phyloP scores from a whole-genome alignment of 768 basidiomycete genomes.

The Leccinum variicolor region DNA sequence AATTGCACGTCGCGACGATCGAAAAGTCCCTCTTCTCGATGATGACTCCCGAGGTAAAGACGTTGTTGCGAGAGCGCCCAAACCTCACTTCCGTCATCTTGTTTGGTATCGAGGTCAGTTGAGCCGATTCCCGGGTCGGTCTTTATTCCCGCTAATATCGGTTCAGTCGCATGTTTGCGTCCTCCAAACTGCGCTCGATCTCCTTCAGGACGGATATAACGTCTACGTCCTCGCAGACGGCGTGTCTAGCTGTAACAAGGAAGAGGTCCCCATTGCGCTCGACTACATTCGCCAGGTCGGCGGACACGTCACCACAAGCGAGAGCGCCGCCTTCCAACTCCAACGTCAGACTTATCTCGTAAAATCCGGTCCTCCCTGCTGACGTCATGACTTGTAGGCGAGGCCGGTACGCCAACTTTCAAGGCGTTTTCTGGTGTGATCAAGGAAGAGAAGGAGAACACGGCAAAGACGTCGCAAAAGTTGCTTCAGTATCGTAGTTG shows the following conservation, averaged over 20 bases:
- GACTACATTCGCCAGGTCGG: constrained; percentile 70
- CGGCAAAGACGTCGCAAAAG: constrained; percentile 36
- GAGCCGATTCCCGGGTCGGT: not conserved
- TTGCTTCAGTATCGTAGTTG: constrained; percentile 30
- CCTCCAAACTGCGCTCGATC: constrained; percentile 75
- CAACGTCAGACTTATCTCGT: constrained; percentile 43
- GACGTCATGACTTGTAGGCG: constrained; percentile 37
- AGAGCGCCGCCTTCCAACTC: constrained; percentile 76
- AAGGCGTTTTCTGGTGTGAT: constrained; percentile 67
- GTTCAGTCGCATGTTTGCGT: constrained; percentile 86
- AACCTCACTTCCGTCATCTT: constrained; percentile 62
- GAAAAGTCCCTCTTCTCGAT: constrained; percentile 87
- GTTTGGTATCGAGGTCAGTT: constrained; percentile 82
- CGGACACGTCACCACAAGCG: constrained; percentile 74
- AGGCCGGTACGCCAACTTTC: constrained; percentile 63
- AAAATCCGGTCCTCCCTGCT: constrained; percentile 12
- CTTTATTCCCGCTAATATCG: constrained; percentile 3
- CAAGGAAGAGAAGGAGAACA: constrained; percentile 74
- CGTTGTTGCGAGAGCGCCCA: constrained; percentile 45
- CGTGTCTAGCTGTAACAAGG: constrained; percentile 76
- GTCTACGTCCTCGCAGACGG: constrained; percentile 82
- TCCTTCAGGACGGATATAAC: constrained; percentile 46
- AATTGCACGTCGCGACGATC: constrained; percentile 56
- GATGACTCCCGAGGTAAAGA: constrained; percentile 64
- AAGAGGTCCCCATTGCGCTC: constrained; percentile 76